A percentile compares a stretch with the other conserved stretches of the same genome.
These are phyloP conservation scores for Edaphochlamys debaryana DNA, from an alignment of 139 green algal genomes.

Conservation along the genomic window DNA sequence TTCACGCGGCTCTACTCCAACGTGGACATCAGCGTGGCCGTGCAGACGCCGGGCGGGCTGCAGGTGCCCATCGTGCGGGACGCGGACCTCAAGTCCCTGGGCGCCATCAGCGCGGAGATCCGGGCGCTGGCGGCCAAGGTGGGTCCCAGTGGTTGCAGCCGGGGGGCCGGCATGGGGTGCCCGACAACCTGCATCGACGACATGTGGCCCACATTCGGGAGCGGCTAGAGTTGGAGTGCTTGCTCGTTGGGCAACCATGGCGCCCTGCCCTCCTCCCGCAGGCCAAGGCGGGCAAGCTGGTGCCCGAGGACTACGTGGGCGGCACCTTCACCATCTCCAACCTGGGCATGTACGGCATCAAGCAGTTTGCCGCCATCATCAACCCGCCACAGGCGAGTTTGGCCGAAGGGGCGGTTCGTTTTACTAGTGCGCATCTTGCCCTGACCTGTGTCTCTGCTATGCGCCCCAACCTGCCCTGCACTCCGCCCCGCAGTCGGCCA, in stretches of 20 bases:
- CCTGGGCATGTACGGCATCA: slow-evolving; percentile 95
- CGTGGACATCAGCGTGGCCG: slow-evolving; percentile 84
- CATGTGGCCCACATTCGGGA: too few species aligned
- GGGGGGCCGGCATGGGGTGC: too few species aligned
- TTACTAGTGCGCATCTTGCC: too few species aligned
- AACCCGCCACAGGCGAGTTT: slow-evolving; percentile 88
- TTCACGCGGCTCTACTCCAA: slow-evolving; percentile 90
- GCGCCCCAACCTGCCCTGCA: neutral
- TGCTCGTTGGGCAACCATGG: too few species aligned
- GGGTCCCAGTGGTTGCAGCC: neutral
- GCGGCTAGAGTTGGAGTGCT: too few species aligned
- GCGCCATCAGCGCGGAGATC: slow-evolving; percentile 79
- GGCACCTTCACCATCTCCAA: slow-evolving; percentile 95
- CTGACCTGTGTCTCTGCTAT: too few species aligned
- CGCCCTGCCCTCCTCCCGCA: too few species aligned
- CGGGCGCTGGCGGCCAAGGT: slow-evolving; percentile 78
- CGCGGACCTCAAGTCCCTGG: slow-evolving; percentile 77
- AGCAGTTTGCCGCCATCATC: slow-evolving; percentile 95
- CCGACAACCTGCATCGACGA: too few species aligned
- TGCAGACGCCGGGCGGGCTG: slow-evolving; percentile 76
- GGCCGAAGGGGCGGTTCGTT: neutral
- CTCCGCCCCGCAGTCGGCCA: slow-evolving; percentile 63
- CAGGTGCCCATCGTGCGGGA: slow-evolving; percentile 85
- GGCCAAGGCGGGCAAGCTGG: slow-evolving; percentile 90
- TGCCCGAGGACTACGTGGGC: slow-evolving; percentile 87